Evolutionary conservation across 192 early-diverging fungal genomes (phyloP), one percentile per base, ranked within the genome.

Genomic region (Coemansia sp.): DNA sequence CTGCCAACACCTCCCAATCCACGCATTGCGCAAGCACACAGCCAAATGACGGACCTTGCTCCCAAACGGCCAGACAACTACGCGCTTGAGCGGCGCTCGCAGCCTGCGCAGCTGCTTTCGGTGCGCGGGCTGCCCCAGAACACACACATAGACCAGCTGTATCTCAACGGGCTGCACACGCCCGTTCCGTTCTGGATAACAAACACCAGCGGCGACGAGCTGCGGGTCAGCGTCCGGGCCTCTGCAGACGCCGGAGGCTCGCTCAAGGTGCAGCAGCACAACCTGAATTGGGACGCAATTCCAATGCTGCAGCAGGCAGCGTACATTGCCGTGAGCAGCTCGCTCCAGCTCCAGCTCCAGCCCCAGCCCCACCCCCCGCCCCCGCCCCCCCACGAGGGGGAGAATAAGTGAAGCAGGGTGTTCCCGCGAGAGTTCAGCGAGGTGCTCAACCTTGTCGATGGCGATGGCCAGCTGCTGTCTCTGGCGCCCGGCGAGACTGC

Each of bases 361-460:
- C n/a, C n/a, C n/a, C n/a, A n/a, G n/a, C n/a, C n/a, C n/a, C n/a
- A n/a, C n/a, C n/a, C n/a, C n/a, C n/a, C n/a, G n/a, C n/a, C n/a
- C n/a, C n/a, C n/a, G n/a, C n/a, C n/a, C n/a, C n/a, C n/a, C n/a
- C n/a, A n/a, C n/a, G n/a, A n/a, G n/a, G n/a, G n/a, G n/a, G n/a
- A n/a, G n/a, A n/a, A n/a, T n/a, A n/a, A n/a, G n/a, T n/a, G n/a
- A n/a, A n/a, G n/a, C n/a, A n/a, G n/a, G 9, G 46, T 30, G 17
- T 46, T 48, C 3, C 72, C 60, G 39, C 63, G 49, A 33, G 61
- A 68, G 33, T 97, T 90, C 57, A 94, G 94, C 56, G 90, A 97
- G 58, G 79, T 95, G 0, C 95, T 97, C 67, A 98, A 98, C 65
- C 87, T 85, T 64, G 87, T 97, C 29, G 87, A 90, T n/a, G n/a